Base-by-base conservation (phyloP, 2,329 filamentous ascomycete species). In the Microsporum canis region DNA sequence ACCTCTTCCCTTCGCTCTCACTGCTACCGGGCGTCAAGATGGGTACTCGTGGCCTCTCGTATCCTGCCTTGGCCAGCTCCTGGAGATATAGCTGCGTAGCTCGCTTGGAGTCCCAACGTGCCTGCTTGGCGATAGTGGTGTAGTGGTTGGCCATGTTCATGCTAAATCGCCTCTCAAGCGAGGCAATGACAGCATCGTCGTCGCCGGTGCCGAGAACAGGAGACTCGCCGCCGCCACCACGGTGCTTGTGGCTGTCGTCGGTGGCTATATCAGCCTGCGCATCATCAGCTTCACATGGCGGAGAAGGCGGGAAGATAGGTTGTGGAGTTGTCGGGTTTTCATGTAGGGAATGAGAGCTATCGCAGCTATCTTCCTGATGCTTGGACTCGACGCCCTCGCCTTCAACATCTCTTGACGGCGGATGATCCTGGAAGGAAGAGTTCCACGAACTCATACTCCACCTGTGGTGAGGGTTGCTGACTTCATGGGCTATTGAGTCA, bases 71-170 rank as follows among this genome's bases (percentile, higher is more conserved):
- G 14, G 74, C 71, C 63, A 80, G 67, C 62, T 80, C 75, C 61
- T 81, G 77, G 3, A 84, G 69, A 67, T 81, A 83, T n/a, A 81
- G 74, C 63, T 81, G 79, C 2, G 79, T 80, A 2, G 80, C 78
- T 61, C 79, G 79, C 61, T 78, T 80, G 1, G 80, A 79, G 58
- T 80, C 79, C 78, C 80, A 83, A 38, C 78, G 76, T 5, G 77
- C 77, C 62, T 80, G 75, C 64, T 78, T 77, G n/a, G 78, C 79
- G 59, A 84, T 69, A 58, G 78, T 77, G 12, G 80, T 80, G 8
- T 80, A 79, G n/a, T 77, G 63, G 17, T 65, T 63, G 56, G 63
- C 61, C 58, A 66, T 60, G 51, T 65, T 62, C 51, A 63, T 60
- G 38, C 62, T 65, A 38, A 61, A 62, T 12, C 64, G 47, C 33